A percentile compares a stretch with the other conserved stretches of the same genome.
Evolutionary conservation across 176 grass and related monocot genomes (phyloP).

Genomic region (Carex myosuroides): DNA sequence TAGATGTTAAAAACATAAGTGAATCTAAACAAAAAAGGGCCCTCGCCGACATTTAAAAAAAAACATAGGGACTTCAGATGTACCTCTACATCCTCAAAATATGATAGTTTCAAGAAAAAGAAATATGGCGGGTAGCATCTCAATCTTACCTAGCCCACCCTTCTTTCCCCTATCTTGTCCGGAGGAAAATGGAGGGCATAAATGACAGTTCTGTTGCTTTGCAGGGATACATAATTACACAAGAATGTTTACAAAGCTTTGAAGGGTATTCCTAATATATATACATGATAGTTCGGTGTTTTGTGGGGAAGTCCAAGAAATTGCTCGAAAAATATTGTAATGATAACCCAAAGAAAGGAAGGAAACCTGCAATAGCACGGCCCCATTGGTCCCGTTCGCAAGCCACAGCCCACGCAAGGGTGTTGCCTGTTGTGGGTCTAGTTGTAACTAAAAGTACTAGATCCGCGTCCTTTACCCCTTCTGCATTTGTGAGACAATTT

Average conservation of each 20-base stretch:
- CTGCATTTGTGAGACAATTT: conserved; percentile 30
- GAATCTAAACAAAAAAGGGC: neutral
- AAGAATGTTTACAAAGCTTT: neutral
- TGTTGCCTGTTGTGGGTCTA: conserved; percentile 96
- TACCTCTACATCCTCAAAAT: neutral
- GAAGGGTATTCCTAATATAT: neutral
- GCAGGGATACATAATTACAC: neutral
- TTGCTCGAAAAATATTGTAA: neutral
- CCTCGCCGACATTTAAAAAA: neutral
- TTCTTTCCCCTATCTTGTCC: neutral
- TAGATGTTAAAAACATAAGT: neutral
- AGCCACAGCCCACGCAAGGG: conserved; percentile 98
- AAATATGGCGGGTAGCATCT: neutral
- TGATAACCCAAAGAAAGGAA: neutral
- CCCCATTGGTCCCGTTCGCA: conserved; percentile 99
- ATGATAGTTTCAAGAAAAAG: neutral
- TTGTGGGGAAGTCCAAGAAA: neutral
- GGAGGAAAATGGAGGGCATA: neutral
- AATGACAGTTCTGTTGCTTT: neutral
- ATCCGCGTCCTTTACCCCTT: conserved; percentile 87
- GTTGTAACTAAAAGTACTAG: conserved; percentile 98
- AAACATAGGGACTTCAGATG: neutral
- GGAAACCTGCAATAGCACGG: conserved; percentile 89
- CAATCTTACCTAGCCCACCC: neutral
- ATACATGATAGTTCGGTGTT: neutral